Base-by-base conservation (phyloP, 495 filamentous ascomycete genomes). In the Neurospora hispaniola region DNA sequence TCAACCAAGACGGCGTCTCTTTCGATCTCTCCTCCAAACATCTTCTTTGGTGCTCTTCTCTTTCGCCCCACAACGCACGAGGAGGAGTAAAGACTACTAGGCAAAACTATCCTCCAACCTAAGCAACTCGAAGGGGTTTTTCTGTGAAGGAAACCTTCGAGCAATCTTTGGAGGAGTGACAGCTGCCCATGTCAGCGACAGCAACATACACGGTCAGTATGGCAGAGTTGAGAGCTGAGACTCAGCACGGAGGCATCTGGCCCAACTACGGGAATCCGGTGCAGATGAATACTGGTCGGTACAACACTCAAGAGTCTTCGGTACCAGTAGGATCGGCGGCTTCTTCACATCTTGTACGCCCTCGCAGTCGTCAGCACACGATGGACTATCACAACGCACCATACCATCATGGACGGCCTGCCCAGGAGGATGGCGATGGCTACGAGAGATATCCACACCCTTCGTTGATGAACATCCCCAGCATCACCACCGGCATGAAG, bases 171-270 rank as follows among this genome's bases (percentile, higher is more conserved):
- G 69, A 72, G 72, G 78, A 81, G 78, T 80, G 82, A 80, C 73
- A 83, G 80, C 81, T 73, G 82, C 81, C 80, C 84, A 86, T 86
- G 84, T 85, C 84, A 80, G 81, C 85, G 79, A 85, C 85, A 81
- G 82, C 84, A 74, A 85, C 84, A 74, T 85, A 86, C 77, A 82
- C 83, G 83, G 82, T 82, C 78, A 83, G 82, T 80, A 86, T 86
- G 85, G 83, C 85, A 85, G 85, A 86, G 80, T 78, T 86, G 82
- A 86, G 84, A 83, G 80, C 78, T 76, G 85, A 86, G 79, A 79
- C 84, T 76, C 80, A 81, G 76, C 84, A 85, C 79, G 81, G 80
- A 75, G 82, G 79, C 80, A 76, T 85, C 74, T 86, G 85, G 85
- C 82, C 84, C 79, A 83, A 81, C 80, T 86, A 86, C 81, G 83